A percentile compares a stretch with the other conserved stretches of the same genome.
These are phyloP conservation scores for Orbilia oligospora DNA, from an alignment of 2,329 filamentous ascomycete genomes.

Conservation along the genomic window DNA sequence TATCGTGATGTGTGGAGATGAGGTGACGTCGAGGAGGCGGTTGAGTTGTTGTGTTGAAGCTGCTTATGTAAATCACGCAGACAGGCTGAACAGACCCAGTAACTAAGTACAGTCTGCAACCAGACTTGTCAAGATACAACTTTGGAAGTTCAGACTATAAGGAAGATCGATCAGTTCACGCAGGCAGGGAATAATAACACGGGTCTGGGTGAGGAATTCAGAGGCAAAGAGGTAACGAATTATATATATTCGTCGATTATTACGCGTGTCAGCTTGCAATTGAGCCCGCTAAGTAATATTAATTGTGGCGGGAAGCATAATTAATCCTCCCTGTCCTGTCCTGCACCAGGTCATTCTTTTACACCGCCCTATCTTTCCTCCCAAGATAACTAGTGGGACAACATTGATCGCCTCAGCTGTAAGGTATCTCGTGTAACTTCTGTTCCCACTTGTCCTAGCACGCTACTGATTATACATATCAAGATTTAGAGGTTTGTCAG, in stretches of 20 bases:
- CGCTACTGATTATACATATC: not conserved
- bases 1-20: constrained; percentile 3
- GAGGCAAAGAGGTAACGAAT: not conserved
- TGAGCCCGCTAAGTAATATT: too few species aligned
- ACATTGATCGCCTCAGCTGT: not conserved
- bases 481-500: not conserved
- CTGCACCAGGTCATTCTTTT: not conserved
- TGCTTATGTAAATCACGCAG: constrained; percentile 16
- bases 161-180: not conserved
- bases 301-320: not conserved
- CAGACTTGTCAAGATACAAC: constrained; percentile 1
- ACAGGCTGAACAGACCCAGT: not conserved
- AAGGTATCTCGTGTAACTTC: constrained; percentile 16
- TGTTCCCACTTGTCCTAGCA: not conserved
- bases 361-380: constrained; percentile 7
- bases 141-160: not conserved
- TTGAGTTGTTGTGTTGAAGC: constrained; percentile 39
- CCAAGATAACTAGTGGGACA: not conserved
- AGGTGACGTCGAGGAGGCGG: constrained; percentile 24
- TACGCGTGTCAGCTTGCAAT: not conserved
- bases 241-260: not conserved
- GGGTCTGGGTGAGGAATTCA: not conserved
- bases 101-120: too few species aligned
- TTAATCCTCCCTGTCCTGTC: constrained; percentile 18
- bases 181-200: not conserved